Evolutionary conservation across 768 basidiomycete species (phyloP).

Genomic region (Botryobasidium botryosum): DNA sequence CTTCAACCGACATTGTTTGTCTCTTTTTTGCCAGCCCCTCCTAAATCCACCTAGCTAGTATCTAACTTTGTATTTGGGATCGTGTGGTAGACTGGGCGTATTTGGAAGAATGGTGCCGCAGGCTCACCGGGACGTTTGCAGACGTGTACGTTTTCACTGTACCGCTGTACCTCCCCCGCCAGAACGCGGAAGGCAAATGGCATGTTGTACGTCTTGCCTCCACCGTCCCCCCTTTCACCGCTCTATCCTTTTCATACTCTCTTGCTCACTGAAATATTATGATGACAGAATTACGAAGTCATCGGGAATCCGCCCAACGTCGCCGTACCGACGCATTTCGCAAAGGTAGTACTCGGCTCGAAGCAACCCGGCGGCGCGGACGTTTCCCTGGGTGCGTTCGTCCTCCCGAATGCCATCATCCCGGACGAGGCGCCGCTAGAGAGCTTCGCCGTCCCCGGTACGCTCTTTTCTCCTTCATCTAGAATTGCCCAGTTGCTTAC

Average conservation of each 20-base stretch:
- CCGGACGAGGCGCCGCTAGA: slow-evolving; percentile 67
- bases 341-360: slow-evolving; percentile 78
- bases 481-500: slow-evolving; percentile 4
- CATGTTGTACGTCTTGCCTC: slow-evolving; percentile 51
- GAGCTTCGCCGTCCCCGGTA: slow-evolving; percentile 70
- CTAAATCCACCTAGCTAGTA: too few species aligned
- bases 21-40: neutral
- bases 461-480: slow-evolving; percentile 16
- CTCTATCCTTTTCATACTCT: neutral
- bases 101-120: slow-evolving; percentile 87
- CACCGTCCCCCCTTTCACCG: neutral
- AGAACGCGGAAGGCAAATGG: slow-evolving; percentile 84
- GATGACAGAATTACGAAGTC: slow-evolving; percentile 68
- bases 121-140: slow-evolving; percentile 68
- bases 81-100: slow-evolving; percentile 79
- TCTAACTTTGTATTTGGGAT: slow-evolving; percentile 4
- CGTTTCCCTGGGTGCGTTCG: slow-evolving; percentile 81
- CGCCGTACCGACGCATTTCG: slow-evolving; percentile 93
- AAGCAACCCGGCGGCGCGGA: slow-evolving; percentile 54
- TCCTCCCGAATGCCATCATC: slow-evolving; percentile 87
- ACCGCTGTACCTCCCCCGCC: slow-evolving; percentile 84
- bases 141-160: slow-evolving; percentile 98
- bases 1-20: slow-evolving; percentile 90
- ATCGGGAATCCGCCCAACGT: slow-evolving; percentile 85
- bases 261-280: neutral